phyloP scores from a whole-genome alignment of 805 yeast species.

The Cyberlindnera samutprakarnensis region DNA sequence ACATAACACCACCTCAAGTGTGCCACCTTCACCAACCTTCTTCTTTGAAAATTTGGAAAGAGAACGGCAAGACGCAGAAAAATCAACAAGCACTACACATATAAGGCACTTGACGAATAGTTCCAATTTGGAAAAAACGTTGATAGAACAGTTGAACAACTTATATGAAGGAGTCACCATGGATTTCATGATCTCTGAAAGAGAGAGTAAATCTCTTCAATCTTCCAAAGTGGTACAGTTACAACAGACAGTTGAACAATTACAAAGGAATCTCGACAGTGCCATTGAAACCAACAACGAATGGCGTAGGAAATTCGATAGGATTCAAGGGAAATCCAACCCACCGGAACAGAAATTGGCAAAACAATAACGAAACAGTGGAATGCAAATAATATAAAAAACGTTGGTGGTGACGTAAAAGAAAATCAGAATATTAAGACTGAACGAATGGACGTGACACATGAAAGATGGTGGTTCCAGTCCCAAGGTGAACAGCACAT shows the following conservation, averaged over 20 bases:
- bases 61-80: neutral
- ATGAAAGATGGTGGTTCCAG: too few species aligned
- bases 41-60: constrained; percentile 5
- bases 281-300: constrained; percentile 22
- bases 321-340: too few species aligned
- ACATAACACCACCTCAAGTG: neutral
- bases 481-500: too few species aligned
- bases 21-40: constrained; percentile 15
- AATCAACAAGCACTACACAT: neutral
- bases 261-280: constrained; percentile 12
- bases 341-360: too few species aligned
- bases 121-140: too few species aligned
- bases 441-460: too few species aligned
- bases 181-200: neutral
- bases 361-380: too few species aligned
- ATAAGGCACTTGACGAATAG: neutral
- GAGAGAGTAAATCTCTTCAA: neutral
- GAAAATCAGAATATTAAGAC: too few species aligned
- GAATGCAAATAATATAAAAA: too few species aligned
- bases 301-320: constrained; percentile 18
- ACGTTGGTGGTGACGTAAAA: too few species aligned
- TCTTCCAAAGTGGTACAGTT: constrained; percentile 6
- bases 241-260: constrained; percentile 8
- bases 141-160: constrained; percentile 10
- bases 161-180: constrained; percentile 13